Evolutionary conservation across 805 yeast genomes (phyloP).

Genomic region (Yamadazyma philogaea): DNA sequence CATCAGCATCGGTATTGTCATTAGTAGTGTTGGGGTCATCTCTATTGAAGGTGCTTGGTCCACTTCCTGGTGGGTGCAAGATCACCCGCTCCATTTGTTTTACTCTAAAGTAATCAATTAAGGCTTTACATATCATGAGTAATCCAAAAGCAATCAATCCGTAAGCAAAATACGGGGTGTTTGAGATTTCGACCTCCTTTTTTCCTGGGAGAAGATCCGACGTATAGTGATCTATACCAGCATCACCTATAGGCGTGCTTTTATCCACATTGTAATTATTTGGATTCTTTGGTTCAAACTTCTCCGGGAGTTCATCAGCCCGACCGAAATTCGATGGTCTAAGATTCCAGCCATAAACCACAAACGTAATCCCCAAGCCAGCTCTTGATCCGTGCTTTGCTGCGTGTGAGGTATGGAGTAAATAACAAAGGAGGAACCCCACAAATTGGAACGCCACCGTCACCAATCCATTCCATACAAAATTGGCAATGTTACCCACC

Average conservation of each 20-base stretch:
- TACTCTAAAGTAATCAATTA: slow-evolving; percentile 73
- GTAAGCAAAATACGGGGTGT: slow-evolving; percentile 57
- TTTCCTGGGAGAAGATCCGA: slow-evolving; percentile 22
- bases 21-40: slow-evolving; percentile 13
- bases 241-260: slow-evolving; percentile 22
- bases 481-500: slow-evolving; percentile 86
- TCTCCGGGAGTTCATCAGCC: slow-evolving; percentile 31
- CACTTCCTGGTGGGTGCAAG: slow-evolving; percentile 21
- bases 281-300: slow-evolving; percentile 34
- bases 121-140: slow-evolving; percentile 60
- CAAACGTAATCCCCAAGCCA: slow-evolving; percentile 82
- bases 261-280: slow-evolving; percentile 30
- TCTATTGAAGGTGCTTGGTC: background rate
- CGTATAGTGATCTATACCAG: slow-evolving; percentile 30
- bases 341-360: slow-evolving; percentile 54
- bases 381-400: slow-evolving; percentile 93
- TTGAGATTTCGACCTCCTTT: slow-evolving; percentile 5
- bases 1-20: background rate
- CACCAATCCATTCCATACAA: slow-evolving; percentile 85
- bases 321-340: slow-evolving; percentile 41
- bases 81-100: slow-evolving; percentile 70
- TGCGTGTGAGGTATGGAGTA: slow-evolving; percentile 94
- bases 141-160: slow-evolving; percentile 66
- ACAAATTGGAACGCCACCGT: slow-evolving; percentile 90
- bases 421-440: slow-evolving; percentile 86